Base-by-base conservation (phyloP, 768 basidiomycete species). In the Rhodotorula kratochvilovae region DNA sequence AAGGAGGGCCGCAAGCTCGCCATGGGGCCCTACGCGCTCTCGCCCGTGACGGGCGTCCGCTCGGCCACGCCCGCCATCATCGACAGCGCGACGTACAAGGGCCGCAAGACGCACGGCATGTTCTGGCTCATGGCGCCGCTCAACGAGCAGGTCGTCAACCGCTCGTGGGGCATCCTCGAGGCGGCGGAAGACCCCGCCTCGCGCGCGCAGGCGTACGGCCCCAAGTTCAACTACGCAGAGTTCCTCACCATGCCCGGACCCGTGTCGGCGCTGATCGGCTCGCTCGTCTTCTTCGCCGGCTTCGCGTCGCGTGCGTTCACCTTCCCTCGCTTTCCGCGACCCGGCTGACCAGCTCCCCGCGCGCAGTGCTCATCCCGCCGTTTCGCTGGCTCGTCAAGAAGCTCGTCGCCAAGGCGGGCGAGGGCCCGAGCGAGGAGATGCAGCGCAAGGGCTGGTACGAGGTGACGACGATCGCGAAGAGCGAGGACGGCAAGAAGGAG, bases 181-280 rank as follows among this genome's bases (percentile, higher is more conserved):
- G 60, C 64, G 45, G 59, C 71, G 21, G 58, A 63, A 62, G 72
- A 70, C 65, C 76, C 68, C 66, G 15, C 79, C 19, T 55, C 76
- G 35, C 63, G 72, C 53, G 71, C 65, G 45, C 67, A 78, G 3
- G 61, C 79, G 23, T 93, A 94, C 76, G 93, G 90, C 11, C 82
- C 86, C 0, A 77, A 84, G 5, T 92, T 96, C 83, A 82, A 81
- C 56, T 95, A 93, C 79, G 86, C 87, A 61, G 92, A 94, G 79
- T 89, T 89, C 67, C 57, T 78, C 73, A 66, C 66, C n/a, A 57
- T 66, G 11, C 50, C 66, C 43, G 65, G 59, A 12, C 70, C 66
- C 3, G 33, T 80, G 61, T 42, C 39, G 1, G 71, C 31, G 36
- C 42, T 45, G n/a, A 43, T 54, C 46, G 17, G 23, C 29, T 35